Evolutionary conservation across 75 land plant genomes (phyloP).

Genomic region (Selaginella moellendorffii): DNA sequence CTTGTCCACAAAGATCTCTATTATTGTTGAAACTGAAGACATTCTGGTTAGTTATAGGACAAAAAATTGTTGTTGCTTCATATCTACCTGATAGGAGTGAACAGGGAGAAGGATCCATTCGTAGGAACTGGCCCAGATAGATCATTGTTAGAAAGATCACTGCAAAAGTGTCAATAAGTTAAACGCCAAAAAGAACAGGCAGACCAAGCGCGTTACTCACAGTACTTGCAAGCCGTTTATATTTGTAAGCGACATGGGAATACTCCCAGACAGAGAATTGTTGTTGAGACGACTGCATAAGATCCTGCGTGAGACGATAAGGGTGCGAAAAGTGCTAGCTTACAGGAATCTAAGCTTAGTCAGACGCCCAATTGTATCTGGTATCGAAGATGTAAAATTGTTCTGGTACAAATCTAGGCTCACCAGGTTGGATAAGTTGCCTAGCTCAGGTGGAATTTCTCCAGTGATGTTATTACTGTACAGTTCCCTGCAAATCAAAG

Average conservation of each 20-base stretch:
- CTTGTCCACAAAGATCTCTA: conserved; percentile 8
- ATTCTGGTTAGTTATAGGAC: not conserved
- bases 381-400: conserved; percentile 1
- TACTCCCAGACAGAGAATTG: not conserved
- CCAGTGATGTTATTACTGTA: conserved; percentile 6
- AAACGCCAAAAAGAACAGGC: not conserved
- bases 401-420: conserved; percentile 6
- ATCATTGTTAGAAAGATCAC: conserved; percentile 5
- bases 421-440: conserved; percentile 1
- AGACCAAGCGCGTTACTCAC: not conserved
- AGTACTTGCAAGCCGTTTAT: conserved; percentile 3
- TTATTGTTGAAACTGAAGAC: conserved; percentile 2
- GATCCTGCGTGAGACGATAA: not conserved
- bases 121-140: conserved; percentile 6
- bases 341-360: conserved; percentile 7
- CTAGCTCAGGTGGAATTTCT: not conserved
- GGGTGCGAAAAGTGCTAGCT: not conserved
- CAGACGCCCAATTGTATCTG: not conserved
- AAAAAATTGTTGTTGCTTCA: not conserved
- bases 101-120: not conserved
- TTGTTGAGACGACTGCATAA: conserved; percentile 7
- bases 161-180: not conserved
- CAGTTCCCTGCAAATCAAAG: conserved; percentile 1
- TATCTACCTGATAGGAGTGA: conserved; percentile 7
- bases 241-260: conserved; percentile 7